Base-by-base conservation (phyloP, 225 moss, liverwort and hornwort genomes). In the Lunularia cruciata region DNA sequence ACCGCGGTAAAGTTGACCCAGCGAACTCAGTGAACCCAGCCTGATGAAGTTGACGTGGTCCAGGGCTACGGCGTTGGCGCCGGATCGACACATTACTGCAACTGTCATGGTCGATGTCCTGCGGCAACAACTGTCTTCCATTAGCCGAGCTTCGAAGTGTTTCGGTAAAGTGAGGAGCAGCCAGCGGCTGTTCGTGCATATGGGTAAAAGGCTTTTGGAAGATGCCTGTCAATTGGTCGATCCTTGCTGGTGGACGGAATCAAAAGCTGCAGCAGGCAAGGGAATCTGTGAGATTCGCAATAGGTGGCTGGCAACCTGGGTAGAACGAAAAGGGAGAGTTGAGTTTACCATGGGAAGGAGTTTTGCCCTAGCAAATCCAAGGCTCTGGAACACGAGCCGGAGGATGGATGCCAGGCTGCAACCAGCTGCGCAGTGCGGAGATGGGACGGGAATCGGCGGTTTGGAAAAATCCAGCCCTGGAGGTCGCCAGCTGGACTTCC, bases 401-500 rank as follows among this genome's bases (percentile, higher is more conserved):
- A 4, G 30, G 56, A 31, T 57, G 31, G 56, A 31, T 60, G 32
- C 57, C 19, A 60, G 36, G 57, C 57, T 57, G 31, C 43, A 43
- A 43, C 16, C 53, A 26, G 25, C 10, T 26, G 13, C 8, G 25
- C 59, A 60, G 58, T 20, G 55, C 33, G 7, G 4, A n/a, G 33
- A 34, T 32, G 34, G 3, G 7, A 19, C 8, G 20, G 22, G 38
- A 62, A 62, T 22, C 61, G 38, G 63, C 45, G 26, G 63, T 27
- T 47, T 7, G 31, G 19, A 64, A 26, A 18, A 20, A 37, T 61
- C 61, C 37, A 61, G 2, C 38, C 30, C 63, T 64, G 63, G 63
- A 43, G 42, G 42, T 26, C 5, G 63, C 63, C 61, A 61, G 61
- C 61, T 61, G 61, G 61, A 38, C 3, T 36, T 33, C 61, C 61